Conservation (phyloP, 1,139 yeast species). For the Candida pseudoviswanathii region DNA sequence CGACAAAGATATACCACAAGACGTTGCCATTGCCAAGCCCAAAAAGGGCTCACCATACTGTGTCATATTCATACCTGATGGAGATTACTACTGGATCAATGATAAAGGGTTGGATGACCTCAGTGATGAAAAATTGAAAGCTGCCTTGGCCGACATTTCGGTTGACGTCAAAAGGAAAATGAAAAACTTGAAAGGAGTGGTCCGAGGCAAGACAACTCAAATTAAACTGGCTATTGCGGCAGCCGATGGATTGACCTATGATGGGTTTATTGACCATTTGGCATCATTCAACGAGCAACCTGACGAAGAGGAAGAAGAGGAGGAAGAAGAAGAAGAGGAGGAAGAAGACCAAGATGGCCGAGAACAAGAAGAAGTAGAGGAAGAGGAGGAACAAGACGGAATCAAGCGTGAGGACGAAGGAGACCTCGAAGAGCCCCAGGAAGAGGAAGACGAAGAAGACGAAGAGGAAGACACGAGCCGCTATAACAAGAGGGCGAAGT, state of each 20-base stretch:
- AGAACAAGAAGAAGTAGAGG: constrained; percentile 2
- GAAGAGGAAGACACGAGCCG: constrained; percentile 22
- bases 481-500: constrained; percentile 14
- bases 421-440: constrained; percentile 19
- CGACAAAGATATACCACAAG: constrained; percentile 36
- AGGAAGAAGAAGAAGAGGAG: constrained; percentile 29
- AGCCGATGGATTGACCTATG: constrained; percentile 40
- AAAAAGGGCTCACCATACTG: constrained; percentile 44
- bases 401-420: constrained; percentile 16
- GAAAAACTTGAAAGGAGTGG: constrained; percentile 21
- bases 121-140: constrained; percentile 29
- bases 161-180: constrained; percentile 16
- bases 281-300: constrained; percentile 27
- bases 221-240: constrained; percentile 46
- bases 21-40: constrained; percentile 43
- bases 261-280: constrained; percentile 38
- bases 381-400: constrained; percentile 4
- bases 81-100: constrained; percentile 50
- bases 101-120: constrained; percentile 41
- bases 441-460: constrained; percentile 15
- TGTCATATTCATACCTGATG: constrained; percentile 52
- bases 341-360: constrained; percentile 24
- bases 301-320: constrained; percentile 32
- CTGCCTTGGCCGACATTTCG: constrained; percentile 34
- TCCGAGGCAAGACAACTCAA: constrained; percentile 29